Evolutionary conservation across 2,329 filamentous ascomycete species (phyloP), one percentile per base, ranked within the genome.

Genomic region (Aspergillus glaucus): DNA sequence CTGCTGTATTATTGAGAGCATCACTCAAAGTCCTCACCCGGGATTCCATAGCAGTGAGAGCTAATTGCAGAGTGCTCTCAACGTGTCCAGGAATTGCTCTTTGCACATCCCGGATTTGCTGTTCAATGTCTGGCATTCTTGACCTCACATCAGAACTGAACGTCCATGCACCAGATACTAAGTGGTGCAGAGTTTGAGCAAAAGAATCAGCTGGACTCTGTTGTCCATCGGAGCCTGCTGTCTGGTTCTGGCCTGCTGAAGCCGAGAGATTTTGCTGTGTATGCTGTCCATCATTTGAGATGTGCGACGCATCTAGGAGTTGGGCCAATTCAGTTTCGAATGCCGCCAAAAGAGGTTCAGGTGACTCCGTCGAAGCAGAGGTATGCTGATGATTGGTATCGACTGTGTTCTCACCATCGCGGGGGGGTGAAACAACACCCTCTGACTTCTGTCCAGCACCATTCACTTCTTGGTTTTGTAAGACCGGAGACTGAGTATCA

Each of bases 321-420:
- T 56, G 66, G 24, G 67, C 62, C 55, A 73, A 53, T 48, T 72
- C 68, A 10, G 57, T 60, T 45, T 72, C 69, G 39, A 72, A 72
- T 12, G 66, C 66, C 40, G 63, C 63, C 19, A 73, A 53, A 30
- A 72, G 60, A 17, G 70, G 58, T 46, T 61, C 58, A 17, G 58
- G 50, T 17, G 61, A 55, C 26, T 62, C 51, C 5, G 46, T 45
- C 4, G 60, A 45, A 2, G 57, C 45, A 9, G 57, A 43, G 4
- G 8, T 14, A 22, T 7, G 17, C 17, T 40, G 37, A 19, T 12
- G n/a, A 9, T 17, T 6, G 17, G 9, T 17, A 40, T 40, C 12
- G 10, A 21, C 17, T 21, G 9, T 21, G 7, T 30, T 30, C 10
- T 30, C 10, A 40, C 9, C 17, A 19, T 19, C 37, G 6, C 8